These are phyloP conservation scores for Cyberlindnera xishuangbannaensis DNA, from an alignment of 805 yeast species.

Conservation along the genomic window DNA sequence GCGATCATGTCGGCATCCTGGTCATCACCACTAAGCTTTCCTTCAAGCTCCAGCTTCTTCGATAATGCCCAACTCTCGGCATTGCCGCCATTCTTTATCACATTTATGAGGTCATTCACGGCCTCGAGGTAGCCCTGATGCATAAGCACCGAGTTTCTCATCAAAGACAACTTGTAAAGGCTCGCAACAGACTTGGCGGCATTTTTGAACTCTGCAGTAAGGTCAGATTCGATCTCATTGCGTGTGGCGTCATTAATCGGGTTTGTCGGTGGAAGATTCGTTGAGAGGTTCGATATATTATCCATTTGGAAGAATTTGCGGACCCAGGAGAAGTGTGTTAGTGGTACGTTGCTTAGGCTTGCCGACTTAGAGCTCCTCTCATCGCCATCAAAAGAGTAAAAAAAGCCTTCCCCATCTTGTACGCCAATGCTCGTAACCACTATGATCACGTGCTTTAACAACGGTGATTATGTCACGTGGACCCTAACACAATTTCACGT, in stretches of 20 bases:
- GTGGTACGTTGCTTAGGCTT: too few species aligned
- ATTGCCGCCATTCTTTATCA: conserved; percentile 35
- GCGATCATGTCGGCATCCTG: too few species aligned
- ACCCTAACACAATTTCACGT: too few species aligned
- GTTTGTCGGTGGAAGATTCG: conserved; percentile 46
- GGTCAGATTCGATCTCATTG: conserved; percentile 41
- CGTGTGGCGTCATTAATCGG: conserved; percentile 44
- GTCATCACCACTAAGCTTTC: conserved; percentile 4
- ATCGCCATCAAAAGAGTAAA: too few species aligned
- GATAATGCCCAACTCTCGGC: conserved; percentile 48
- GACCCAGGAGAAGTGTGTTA: background rate
- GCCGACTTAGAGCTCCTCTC: background rate
- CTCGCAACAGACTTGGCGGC: conserved; percentile 72
- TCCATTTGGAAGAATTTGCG: conserved; percentile 36
- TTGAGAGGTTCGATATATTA: conserved; percentile 52
- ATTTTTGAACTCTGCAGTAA: conserved; percentile 58
- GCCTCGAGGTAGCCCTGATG: conserved; percentile 59
- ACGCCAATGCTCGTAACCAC: too few species aligned
- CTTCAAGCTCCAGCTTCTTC: conserved; percentile 38
- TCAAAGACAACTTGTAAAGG: conserved; percentile 51
- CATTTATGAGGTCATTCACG: conserved; percentile 46
- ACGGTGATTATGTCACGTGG: too few species aligned
- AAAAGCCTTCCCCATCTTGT: too few species aligned
- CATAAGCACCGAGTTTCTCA: conserved; percentile 38
- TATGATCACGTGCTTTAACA: too few species aligned